These are phyloP conservation scores for Rhizopogon salebrosus DNA, from an alignment of 768 basidiomycete genomes.

Conservation along the genomic window DNA sequence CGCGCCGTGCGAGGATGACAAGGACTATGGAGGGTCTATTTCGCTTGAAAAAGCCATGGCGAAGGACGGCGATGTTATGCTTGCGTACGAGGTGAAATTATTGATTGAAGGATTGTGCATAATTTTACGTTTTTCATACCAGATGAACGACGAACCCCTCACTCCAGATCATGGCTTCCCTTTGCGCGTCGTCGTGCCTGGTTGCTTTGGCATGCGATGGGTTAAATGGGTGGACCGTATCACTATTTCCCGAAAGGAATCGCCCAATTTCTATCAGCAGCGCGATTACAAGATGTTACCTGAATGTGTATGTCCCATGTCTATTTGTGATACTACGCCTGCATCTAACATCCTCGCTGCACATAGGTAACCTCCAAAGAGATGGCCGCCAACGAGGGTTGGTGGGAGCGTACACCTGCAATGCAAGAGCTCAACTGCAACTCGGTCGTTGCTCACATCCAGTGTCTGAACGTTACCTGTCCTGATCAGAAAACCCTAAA, in stretches of 20 bases:
- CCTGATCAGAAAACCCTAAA: constrained; percentile 19
- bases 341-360: not conserved
- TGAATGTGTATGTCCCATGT: constrained; percentile 30
- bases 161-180: constrained; percentile 62
- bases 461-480: constrained; percentile 5
- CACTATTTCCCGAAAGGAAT: constrained; percentile 46
- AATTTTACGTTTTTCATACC: not conserved
- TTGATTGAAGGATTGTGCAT: not conserved
- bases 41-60: constrained; percentile 46
- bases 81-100: constrained; percentile 52
- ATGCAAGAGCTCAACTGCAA: constrained; percentile 59
- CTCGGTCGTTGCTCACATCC: constrained; percentile 43
- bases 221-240: constrained; percentile 73
- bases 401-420: constrained; percentile 53
- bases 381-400: constrained; percentile 19
- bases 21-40: constrained; percentile 61
- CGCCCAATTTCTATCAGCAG: constrained; percentile 68
- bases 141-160: constrained; percentile 65
- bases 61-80: constrained; percentile 44
- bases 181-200: constrained; percentile 63
- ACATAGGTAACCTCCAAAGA: constrained; percentile 20
- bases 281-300: constrained; percentile 66
- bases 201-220: constrained; percentile 65
- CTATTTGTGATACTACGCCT: not conserved
- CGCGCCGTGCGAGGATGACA: constrained; percentile 56